Evolutionary conservation across 1,139 yeast species (phyloP).

Genomic region (Protomyces pachydermus): DNA sequence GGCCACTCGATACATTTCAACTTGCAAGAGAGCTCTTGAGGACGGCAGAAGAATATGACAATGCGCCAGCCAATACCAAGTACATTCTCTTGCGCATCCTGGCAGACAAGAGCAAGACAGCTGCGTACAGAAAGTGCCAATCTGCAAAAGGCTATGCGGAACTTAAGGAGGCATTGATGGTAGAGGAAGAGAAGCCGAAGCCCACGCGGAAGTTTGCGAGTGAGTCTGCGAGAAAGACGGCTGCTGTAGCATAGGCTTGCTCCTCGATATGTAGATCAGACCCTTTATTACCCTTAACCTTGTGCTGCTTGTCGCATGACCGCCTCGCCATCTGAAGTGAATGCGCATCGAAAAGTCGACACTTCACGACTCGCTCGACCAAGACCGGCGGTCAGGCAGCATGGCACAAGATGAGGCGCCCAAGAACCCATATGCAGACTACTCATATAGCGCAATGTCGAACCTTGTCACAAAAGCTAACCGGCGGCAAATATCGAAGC

Average conservation of each 20-base stretch:
- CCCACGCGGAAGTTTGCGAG: neutral
- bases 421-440: slow-evolving; percentile 18
- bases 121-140: slow-evolving; percentile 54
- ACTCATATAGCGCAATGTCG: slow-evolving; percentile 52
- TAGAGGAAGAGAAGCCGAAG: neutral
- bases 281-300: too few relatives aligned
- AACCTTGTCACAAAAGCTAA: slow-evolving; percentile 66
- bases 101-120: slow-evolving; percentile 60
- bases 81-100: slow-evolving; percentile 71
- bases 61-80: slow-evolving; percentile 67
- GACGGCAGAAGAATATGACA: slow-evolving; percentile 54
- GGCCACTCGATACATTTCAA: slow-evolving; percentile 37
- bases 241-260: neutral
- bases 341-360: too few relatives aligned
- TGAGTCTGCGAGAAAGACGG: neutral
- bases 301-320: too few relatives aligned
- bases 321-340: too few relatives aligned
- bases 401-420: slow-evolving; percentile 18
- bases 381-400: neutral
- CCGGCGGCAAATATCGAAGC: slow-evolving; percentile 46
- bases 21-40: slow-evolving; percentile 54
- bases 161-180: slow-evolving; percentile 35
- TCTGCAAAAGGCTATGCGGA: slow-evolving; percentile 55
- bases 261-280: neutral
- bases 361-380: neutral